A percentile compares a stretch with the other conserved stretches of the same genome.
Evolutionary conservation across 2,329 filamentous ascomycete genomes (phyloP).

Genomic region (Trichoderma sp.): DNA sequence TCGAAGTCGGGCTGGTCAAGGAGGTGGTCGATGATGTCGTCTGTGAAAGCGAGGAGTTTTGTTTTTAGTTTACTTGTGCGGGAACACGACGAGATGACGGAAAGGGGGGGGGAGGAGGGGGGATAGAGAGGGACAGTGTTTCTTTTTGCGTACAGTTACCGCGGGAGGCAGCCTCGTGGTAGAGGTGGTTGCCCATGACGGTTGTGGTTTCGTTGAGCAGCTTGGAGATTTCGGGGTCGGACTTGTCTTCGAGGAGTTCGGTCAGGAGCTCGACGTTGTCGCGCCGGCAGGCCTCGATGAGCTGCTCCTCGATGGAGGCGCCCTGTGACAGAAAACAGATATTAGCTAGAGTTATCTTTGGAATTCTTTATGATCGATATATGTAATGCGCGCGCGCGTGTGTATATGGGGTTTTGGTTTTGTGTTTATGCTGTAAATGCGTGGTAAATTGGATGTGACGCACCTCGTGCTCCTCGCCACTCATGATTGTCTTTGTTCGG

Average conservation of each 20-base stretch:
- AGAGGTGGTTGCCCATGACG: conserved; percentile 80
- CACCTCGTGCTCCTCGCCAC: conserved; percentile 26
- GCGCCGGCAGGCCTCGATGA: conserved; percentile 88
- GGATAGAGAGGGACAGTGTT: too few species aligned
- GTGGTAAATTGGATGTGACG: not conserved
- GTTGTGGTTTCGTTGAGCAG: conserved; percentile 85
- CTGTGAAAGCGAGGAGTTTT: conserved; percentile 43
- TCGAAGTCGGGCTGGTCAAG: conserved; percentile 82
- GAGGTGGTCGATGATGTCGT: conserved; percentile 77
- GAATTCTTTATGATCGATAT: not conserved
- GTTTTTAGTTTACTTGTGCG: too few species aligned
- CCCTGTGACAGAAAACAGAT: conserved; percentile 53
- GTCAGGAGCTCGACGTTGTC: conserved; percentile 86
- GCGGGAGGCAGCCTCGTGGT: conserved; percentile 82
- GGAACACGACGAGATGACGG: not conserved
- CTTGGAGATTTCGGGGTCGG: conserved; percentile 64
- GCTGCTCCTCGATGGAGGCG: conserved; percentile 77
- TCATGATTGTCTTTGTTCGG: conserved; percentile 3
- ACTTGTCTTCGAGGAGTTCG: conserved; percentile 64
- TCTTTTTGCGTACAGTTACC: conserved; percentile 73
- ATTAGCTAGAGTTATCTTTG: not conserved
- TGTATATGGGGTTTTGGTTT: not conserved
- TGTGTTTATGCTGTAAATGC: not conserved
- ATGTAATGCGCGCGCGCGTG: not conserved
- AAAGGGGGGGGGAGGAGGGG: too few species aligned